Base-by-base conservation (phyloP, 306 rosid species). In the Trichosanthes cucumerina region DNA sequence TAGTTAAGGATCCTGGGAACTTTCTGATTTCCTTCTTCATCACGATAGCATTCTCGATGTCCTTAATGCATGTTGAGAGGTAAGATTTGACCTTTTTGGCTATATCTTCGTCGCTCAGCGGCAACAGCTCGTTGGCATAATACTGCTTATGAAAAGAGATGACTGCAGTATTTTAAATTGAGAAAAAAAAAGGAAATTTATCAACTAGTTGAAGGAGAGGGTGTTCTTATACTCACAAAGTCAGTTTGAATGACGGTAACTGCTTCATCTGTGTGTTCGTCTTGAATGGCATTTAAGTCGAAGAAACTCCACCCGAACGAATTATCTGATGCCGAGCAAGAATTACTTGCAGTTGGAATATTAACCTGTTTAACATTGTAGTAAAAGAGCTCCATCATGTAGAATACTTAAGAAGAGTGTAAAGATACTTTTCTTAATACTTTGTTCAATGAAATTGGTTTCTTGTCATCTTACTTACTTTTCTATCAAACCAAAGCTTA, bases 291-390 rank as follows among this genome's bases (percentile, higher is more conserved):
- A 43, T 85, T 89, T 80, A 89, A 81, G 80, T 89, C 77, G 78
- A 87, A 85, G 87, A 89, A 85, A 64, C 89, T 82, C 90, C 90
- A 87, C 43, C 90, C 92, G 24, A 80, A 85, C 28, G 90, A 83
- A 71, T 56, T 74, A 44, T 80, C 85, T 39, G 78, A 79, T 19
- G 85, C 85, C 7, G 90, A 82, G 80, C 88, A 87, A 73, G 86
- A 84, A 79, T 89, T 89, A 78, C 64, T 82, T 23, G 89, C 84
- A 82, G 75, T 80, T 53, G 89, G 89, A 82, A 89, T 87, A 62
- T 82, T 85, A 19, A 89, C 86, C 90, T 89, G 87, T 60, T 65
- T 70, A 54, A 52, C 38, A 23, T 80, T 59, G 81, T 49, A 70
- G 50, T 68, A 31, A 24, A 43, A 65, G 9, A 77, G n/a, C 54